Evolutionary conservation across 495 filamentous ascomycete species (phyloP), one percentile per base, ranked within the genome.

Genomic region (Neurospora discreta): DNA sequence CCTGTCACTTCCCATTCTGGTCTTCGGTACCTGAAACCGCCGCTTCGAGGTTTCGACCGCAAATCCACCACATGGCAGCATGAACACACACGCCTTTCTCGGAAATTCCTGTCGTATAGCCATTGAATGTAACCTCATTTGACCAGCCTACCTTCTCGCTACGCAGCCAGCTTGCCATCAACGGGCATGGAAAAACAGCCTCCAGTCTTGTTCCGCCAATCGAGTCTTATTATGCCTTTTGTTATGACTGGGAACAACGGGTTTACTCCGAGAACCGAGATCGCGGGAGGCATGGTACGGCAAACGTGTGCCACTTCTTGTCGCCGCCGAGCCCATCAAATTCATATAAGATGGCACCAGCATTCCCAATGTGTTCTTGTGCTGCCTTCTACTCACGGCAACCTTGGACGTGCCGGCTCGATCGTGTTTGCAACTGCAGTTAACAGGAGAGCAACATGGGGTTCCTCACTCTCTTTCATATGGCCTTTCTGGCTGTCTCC

Each of bases 191-290:
- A 67, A 70, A 43, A 16, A 8, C 15, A 26, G 23, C 33, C 44
- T 74, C 68, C 33, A 68, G 1, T 60, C 10, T 72, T 30, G 68
- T 78, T 77, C 77, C 77, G 73, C 77, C 77, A 79, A 79, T 79
- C 39, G 70, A 43, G 44, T 40, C 0, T 39, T 41, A 3, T 26
- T 0, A 18, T n/a, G n/a, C 41, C 68, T 69, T 68, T 73, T 33
- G 40, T 65, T n/a, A 38, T 41, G 70, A 67, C 41, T 68, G 73
- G 69, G 73, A 69, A 68, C 30, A 26, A 40, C 71, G 39, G 71
- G 69, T 13, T 69, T 44, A 18, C 10, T 71, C 69, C 71, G 70
- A 43, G 39, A 70, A 71, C 70, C 71, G 71, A 73, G 71, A 68
- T 70, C 71, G 70, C 40, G 65, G 52, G 73, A 69, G 33, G 44